phyloP scores from a whole-genome alignment of 164 flowering plant species.

The Annona cherimola region DNA sequence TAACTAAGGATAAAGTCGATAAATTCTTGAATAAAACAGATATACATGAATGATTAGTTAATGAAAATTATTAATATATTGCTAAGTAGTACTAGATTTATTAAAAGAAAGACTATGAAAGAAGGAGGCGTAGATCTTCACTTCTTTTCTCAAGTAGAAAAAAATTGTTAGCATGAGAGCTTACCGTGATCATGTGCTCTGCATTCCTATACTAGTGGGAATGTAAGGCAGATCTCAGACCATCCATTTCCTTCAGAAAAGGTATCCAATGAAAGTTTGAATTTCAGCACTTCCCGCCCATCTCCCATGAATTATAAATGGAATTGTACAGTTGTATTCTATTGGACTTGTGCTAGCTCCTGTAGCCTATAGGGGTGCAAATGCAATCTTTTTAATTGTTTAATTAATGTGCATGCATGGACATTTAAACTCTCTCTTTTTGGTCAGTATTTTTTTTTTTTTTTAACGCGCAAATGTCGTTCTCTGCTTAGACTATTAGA shows the following conservation, averaged over 20 bases:
- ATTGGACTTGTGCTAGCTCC: neutral
- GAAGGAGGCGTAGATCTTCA: too few species aligned
- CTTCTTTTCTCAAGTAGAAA: neutral
- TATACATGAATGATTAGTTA: too few species aligned
- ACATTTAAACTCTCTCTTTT: neutral
- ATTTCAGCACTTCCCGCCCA: neutral
- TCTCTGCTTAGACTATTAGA: neutral
- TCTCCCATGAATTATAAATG: neutral
- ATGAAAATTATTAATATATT: too few species aligned
- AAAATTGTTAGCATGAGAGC: neutral
- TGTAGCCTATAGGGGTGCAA: neutral
- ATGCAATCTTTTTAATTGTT: neutral
- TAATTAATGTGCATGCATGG: neutral
- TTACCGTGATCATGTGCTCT: too few species aligned
- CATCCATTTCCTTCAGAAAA: neutral
- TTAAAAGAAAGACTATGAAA: too few species aligned
- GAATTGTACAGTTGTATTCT: neutral
- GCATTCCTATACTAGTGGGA: too few species aligned
- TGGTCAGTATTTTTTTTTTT: neutral
- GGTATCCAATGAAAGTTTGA: neutral
- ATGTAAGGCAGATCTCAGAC: neutral
- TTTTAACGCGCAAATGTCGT: too few species aligned
- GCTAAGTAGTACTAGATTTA: too few species aligned
- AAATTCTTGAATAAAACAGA: too few species aligned
- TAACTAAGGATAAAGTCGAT: too few species aligned